These are phyloP conservation scores for Blechomonas ayalai DNA, from an alignment of 208 protist species.

Conservation along the genomic window DNA sequence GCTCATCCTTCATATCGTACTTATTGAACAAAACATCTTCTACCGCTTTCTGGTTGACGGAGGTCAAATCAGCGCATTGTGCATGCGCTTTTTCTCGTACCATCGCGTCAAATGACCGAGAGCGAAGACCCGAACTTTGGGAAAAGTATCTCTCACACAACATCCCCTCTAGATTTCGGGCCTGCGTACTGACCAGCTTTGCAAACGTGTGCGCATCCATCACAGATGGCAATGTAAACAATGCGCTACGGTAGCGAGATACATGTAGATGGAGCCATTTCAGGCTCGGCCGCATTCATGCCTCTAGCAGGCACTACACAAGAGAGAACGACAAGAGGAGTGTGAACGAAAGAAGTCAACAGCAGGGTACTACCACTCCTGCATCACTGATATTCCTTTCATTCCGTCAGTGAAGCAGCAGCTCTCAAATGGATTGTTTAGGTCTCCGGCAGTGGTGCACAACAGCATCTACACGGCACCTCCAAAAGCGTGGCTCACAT, in stretches of 20 bases:
- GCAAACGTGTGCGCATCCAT: slow-evolving; percentile 68
- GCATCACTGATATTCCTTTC: too few relatives aligned
- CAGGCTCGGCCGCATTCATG: too few relatives aligned
- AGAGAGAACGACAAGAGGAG: neutral
- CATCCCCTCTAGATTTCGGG: slow-evolving; percentile 21
- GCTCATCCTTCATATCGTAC: slow-evolving; percentile 50
- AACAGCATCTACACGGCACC: too few relatives aligned
- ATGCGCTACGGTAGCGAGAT: slow-evolving; percentile 4
- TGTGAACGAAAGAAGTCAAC: too few relatives aligned
- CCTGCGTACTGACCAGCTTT: slow-evolving; percentile 35
- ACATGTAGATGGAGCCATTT: too few relatives aligned
- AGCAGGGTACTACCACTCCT: too few relatives aligned
- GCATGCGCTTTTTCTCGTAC: slow-evolving; percentile 14
- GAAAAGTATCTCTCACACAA: slow-evolving; percentile 18
- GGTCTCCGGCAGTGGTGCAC: too few relatives aligned
- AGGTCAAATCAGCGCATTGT: slow-evolving; percentile 28
- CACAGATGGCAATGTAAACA: slow-evolving; percentile 72
- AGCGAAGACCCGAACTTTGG: slow-evolving; percentile 16
- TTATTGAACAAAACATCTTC: slow-evolving; percentile 46
- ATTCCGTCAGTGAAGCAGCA: too few relatives aligned
- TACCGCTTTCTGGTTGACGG: slow-evolving; percentile 52
- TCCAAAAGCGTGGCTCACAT: too few relatives aligned
- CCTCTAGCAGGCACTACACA: neutral
- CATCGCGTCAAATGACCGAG: slow-evolving; percentile 31
- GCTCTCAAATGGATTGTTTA: too few relatives aligned